Evolutionary conservation across 805 yeast species (phyloP).

Genomic region (Monosporozyma yasuniensis): DNA sequence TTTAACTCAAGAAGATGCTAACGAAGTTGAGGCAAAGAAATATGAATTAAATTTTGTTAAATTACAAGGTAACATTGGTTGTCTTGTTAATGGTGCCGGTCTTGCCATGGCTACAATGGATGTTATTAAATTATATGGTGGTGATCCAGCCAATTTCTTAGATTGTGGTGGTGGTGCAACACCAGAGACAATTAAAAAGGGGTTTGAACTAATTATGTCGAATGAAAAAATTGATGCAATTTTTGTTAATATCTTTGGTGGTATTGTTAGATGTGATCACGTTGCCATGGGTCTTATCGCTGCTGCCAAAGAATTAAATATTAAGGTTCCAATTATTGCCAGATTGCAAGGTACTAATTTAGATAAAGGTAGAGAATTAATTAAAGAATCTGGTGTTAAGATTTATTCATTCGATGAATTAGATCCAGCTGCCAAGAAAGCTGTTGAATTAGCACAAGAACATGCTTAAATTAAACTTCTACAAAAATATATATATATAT

Average conservation of each 20-base stretch:
- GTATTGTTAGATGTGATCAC: constrained; percentile 98
- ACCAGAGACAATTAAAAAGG: constrained; percentile 94
- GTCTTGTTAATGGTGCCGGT: constrained; percentile 99
- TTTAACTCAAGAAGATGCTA: constrained; percentile 93
- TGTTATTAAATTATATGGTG: constrained; percentile 95
- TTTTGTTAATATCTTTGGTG: constrained; percentile 97
- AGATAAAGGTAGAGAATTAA: constrained; percentile 79
- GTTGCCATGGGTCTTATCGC: constrained; percentile 96
- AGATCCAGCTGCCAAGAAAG: constrained; percentile 96
- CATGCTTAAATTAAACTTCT: background rate
- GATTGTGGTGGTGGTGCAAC: constrained; percentile 99
- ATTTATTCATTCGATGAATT: constrained; percentile 85
- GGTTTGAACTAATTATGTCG: constrained; percentile 84
- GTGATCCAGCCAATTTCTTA: constrained; percentile 97
- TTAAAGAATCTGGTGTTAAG: constrained; percentile 82
- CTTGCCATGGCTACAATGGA: constrained; percentile 99
- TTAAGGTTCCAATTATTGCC: constrained; percentile 90
- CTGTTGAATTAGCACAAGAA: constrained; percentile 54
- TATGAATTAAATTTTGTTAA: constrained; percentile 92
- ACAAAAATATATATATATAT: background rate
- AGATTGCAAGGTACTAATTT: constrained; percentile 98
- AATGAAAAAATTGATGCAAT: constrained; percentile 88
- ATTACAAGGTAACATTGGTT: constrained; percentile 97
- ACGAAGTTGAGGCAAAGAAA: constrained; percentile 87
- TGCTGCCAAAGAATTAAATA: constrained; percentile 84